phyloP scores from a whole-genome alignment of 2,329 filamentous ascomycete species.

The Alternaria hordeiaustralica region DNA sequence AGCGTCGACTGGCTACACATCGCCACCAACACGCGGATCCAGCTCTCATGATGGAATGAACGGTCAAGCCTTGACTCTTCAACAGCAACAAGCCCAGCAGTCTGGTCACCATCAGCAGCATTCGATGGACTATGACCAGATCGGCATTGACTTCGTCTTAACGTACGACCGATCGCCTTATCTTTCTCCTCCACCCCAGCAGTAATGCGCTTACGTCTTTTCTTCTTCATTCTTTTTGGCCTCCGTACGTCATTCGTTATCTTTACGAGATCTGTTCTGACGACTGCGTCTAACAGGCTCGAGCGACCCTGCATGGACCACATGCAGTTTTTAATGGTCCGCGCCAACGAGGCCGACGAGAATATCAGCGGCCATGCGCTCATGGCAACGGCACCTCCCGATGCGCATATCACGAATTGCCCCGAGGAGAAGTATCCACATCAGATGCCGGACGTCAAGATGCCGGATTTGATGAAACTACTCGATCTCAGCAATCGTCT shows the following conservation, averaged over 20 bases:
- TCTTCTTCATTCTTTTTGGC: slow-evolving; percentile 23
- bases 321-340: slow-evolving; percentile 76
- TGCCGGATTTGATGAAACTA: slow-evolving; percentile 78
- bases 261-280: slow-evolving; percentile 39
- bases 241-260: slow-evolving; percentile 35
- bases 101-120: slow-evolving; percentile 36
- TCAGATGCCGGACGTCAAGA: slow-evolving; percentile 77
- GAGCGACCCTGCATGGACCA: slow-evolving; percentile 95
- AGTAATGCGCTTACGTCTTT: slow-evolving; percentile 37
- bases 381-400: slow-evolving; percentile 89
- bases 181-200: slow-evolving; percentile 51
- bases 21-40: slow-evolving; percentile 47
- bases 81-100: slow-evolving; percentile 31
- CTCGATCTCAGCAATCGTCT: slow-evolving; percentile 84
- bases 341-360: slow-evolving; percentile 61
- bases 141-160: slow-evolving; percentile 89
- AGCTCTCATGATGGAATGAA: slow-evolving; percentile 37
- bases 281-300: slow-evolving; percentile 62
- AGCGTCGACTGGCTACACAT: slow-evolving; percentile 56
- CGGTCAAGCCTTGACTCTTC: slow-evolving; percentile 21
- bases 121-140: slow-evolving; percentile 76
- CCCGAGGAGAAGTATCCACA: slow-evolving; percentile 66
- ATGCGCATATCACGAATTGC: slow-evolving; percentile 63
- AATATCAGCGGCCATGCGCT: slow-evolving; percentile 81
- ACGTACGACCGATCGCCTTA: slow-evolving; percentile 79